Percentiles rank a stretch among this genome's conserved stretches.
phyloP scores from a whole-genome alignment of 305 asterid genomes.

The Ajuga reptans region DNA sequence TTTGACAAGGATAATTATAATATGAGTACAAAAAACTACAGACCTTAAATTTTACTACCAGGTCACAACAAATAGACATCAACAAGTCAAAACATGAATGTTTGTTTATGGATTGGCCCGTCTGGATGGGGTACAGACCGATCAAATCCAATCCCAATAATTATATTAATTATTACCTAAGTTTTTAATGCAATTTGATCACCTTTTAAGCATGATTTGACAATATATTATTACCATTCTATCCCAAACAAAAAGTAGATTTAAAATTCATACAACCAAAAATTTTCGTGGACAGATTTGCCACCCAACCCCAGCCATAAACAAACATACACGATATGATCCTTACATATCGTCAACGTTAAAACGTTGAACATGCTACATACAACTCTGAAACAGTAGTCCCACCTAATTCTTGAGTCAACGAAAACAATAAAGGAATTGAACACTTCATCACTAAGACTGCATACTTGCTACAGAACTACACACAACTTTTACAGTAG shows the following conservation, averaged over 20 bases:
- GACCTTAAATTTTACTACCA: neutral
- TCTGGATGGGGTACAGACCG: too few species aligned
- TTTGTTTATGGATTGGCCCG: too few species aligned
- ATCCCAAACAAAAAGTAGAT: too few species aligned
- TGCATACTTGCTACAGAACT: conserved; percentile 2
- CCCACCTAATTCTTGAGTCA: neutral
- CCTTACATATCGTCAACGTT: neutral
- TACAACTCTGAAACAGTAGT: neutral
- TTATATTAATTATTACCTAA: too few species aligned
- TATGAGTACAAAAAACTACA: conserved; percentile 28
- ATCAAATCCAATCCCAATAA: too few species aligned
- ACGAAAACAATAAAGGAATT: neutral
- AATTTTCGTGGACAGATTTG: too few species aligned
- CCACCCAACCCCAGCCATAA: too few species aligned
- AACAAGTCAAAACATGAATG: neutral
- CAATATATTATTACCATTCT: too few species aligned
- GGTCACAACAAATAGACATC: neutral
- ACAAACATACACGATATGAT: too few species aligned
- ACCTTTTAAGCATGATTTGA: too few species aligned
- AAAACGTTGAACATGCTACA: neutral
- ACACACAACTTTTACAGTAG: neutral
- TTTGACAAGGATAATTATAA: conserved; percentile 70
- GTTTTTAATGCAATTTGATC: too few species aligned
- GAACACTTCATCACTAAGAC: neutral
- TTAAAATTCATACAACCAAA: too few species aligned